Conservation (phyloP, 2,329 filamentous ascomycete genomes). For the Magnaporthiopsis rhizophila region DNA sequence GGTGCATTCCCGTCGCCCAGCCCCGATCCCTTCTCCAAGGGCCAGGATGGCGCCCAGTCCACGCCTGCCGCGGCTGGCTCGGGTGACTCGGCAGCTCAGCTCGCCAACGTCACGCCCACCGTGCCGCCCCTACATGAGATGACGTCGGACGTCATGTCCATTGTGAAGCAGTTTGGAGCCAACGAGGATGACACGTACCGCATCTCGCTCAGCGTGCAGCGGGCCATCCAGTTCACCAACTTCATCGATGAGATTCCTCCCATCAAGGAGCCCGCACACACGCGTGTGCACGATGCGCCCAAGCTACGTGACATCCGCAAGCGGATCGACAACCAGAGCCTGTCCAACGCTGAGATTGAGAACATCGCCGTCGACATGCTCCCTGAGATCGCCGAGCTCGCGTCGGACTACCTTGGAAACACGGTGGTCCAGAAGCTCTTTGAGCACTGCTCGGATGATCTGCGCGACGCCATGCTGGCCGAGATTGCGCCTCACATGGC, state of each 20-base stretch:
- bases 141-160: constrained; percentile 72
- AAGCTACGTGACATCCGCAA: constrained; percentile 94
- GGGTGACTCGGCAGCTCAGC: constrained; percentile 8
- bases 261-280: constrained; percentile 80
- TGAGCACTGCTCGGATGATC: constrained; percentile 84
- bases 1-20: constrained; percentile 86
- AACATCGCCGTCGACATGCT: constrained; percentile 90
- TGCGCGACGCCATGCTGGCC: constrained; percentile 83
- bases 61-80: constrained; percentile 29
- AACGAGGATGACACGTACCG: constrained; percentile 66
- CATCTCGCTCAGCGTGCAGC: constrained; percentile 67
- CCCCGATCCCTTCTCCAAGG: constrained; percentile 69
- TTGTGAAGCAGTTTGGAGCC: constrained; percentile 83
- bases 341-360: constrained; percentile 82
- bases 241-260: constrained; percentile 82
- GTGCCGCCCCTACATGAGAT: constrained; percentile 71
- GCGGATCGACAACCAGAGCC: constrained; percentile 90
- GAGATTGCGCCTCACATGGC: constrained; percentile 88
- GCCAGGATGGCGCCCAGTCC: constrained; percentile 34
- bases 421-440: constrained; percentile 99
- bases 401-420: constrained; percentile 95
- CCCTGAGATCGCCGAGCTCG: constrained; percentile 87
- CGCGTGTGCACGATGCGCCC: constrained; percentile 84
- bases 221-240: constrained; percentile 64
- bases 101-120: constrained; percentile 44